Base-by-base conservation (phyloP, 805 yeast species). In the Teunomyces funiuensis region DNA sequence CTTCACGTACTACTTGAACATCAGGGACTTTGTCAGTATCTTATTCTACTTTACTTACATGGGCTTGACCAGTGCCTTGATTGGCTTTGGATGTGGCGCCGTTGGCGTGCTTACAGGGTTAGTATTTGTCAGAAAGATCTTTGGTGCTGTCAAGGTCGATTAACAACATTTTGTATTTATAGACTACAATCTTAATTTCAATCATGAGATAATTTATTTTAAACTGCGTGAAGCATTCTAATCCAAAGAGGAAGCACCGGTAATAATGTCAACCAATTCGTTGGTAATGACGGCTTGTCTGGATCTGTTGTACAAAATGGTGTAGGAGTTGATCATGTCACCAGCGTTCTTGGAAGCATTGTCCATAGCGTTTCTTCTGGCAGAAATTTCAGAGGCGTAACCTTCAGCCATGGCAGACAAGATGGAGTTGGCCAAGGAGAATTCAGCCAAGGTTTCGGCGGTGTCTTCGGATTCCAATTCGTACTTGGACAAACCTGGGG, bases 361-460 rank as follows among this genome's bases (percentile, higher is more conserved):
- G 75, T 91, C 99, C 99, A 91, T 91, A 57, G 99, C 98, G 68
- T 88, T 91, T 83, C 99, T 90, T 83, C 99, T 90, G 47, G 99
- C 97, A 52, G 95, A 85, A 54, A 90, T 80, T 79, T 91, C 99
- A 45, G 98, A 87, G 48, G 98, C 97, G 72, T 91, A 90, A 71
- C 97, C 98, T 68, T 93, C 97, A 52, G 97, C 91, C 79, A 90
- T 79, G 47, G 96, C 97, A 61, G 90, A 73, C 67, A 85, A 80
- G 59, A 91, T 78, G 60, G 88, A 80, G 80, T 88, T 90, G 53
- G 98, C 90, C 57, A 93, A 78, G 37, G 95, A 77, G 74, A 86
- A 88, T 74, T 90, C 95, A 52, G 95, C 67, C 56, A 87, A 70
- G 51, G 86, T 83, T 50, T 76, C 81, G 60, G 95, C 79, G 42